phyloP scores from a whole-genome alignment of 129 eudicot species.

The Escallonia rubra region DNA sequence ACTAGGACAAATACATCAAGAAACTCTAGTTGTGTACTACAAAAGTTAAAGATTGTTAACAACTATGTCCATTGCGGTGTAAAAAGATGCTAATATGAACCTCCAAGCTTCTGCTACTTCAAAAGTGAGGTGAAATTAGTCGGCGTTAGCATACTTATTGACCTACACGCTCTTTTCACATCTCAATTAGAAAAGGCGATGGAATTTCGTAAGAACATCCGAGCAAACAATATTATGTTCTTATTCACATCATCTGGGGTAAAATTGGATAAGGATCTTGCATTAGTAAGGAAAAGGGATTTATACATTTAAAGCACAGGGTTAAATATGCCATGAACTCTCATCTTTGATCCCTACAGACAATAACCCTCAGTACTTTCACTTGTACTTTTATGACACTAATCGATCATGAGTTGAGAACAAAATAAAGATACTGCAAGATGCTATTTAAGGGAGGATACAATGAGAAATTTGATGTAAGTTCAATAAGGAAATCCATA shows the following conservation, averaged over 20 bases:
- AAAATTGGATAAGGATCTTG: conserved; percentile 1
- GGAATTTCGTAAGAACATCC: background rate
- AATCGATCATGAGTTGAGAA: background rate
- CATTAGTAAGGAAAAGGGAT: background rate
- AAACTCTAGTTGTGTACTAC: too few species aligned
- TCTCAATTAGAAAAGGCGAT: background rate
- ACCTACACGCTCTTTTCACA: background rate
- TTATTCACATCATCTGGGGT: background rate
- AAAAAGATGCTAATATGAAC: too few species aligned
- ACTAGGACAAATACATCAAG: too few species aligned
- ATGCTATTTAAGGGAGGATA: background rate
- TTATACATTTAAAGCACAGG: background rate
- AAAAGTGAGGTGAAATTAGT: too few species aligned
- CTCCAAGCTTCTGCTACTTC: too few species aligned
- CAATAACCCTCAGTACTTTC: background rate
- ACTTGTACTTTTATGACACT: background rate
- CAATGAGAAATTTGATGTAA: background rate
- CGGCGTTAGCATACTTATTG: too few species aligned
- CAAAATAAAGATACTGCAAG: background rate
- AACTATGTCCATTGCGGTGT: too few species aligned
- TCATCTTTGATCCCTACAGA: background rate
- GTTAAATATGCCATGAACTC: background rate
- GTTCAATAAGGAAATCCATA: background rate
- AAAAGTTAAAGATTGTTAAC: too few species aligned
- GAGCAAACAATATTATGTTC: background rate